Evolutionary conservation across 768 basidiomycete genomes (phyloP), one percentile per base, ranked within the genome.

Genomic region (Phaeotremella skinneri): DNA sequence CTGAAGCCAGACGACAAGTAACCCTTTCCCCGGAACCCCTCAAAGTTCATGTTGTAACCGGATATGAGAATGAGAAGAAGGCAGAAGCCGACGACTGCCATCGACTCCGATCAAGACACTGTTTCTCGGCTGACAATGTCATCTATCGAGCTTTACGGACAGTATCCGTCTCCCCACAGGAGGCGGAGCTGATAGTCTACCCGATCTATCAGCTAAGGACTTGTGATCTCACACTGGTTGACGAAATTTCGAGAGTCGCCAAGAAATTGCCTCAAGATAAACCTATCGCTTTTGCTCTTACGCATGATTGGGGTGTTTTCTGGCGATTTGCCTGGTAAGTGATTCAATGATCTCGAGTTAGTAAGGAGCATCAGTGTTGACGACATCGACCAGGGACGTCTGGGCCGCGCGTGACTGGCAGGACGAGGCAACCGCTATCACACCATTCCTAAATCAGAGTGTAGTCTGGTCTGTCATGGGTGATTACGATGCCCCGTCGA

Each of bases 251-350:
- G n/a, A 39, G n/a, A 9, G 37, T n/a, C n/a, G n/a, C n/a, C n/a
- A n/a, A n/a, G 37, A 39, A 39, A n/a, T 9, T 9, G 37, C n/a
- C 9, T 39, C 37, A 9, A 39, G 16, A 34, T 17, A 34, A 54
- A 14, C 52, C 55, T 16, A 50, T 66, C 25, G 49, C 67, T 17
- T 54, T 68, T 23, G 41, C 58, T 6, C 55, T 68, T 21, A 70
- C 69, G n/a, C 64, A 68, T 49, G 69, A 70, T 42, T 70, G 64
- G 63, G 69, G 69, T 20, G 64, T 73, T 26, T 78, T 75, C 49
- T 55, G 67, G 21, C 47, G 57, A 9, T 76, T 76, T 53, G 74
- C 72, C 7, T 76, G 76, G 73, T 70, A 49, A 52, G 63, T 69
- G 16, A 30, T 52, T 57, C 3, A 14, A 39, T 39, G 11, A 9